Evolutionary conservation across 176 grass and related monocot genomes (phyloP).

Genomic region (Triticum turgidum): DNA sequence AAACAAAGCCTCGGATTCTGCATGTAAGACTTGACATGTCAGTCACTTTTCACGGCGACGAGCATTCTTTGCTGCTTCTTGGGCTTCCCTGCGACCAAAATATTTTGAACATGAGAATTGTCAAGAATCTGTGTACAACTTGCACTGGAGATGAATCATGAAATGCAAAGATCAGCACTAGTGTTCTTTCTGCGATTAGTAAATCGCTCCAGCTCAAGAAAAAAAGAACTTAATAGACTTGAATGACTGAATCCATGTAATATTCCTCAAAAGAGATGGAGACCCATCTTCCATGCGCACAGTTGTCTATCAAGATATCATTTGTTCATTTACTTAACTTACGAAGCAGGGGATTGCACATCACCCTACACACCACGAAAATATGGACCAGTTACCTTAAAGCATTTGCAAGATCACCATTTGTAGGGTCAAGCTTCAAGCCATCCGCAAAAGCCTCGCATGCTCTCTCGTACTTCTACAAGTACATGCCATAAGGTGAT

Average conservation of each 20-base stretch:
- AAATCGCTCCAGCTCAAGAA: not conserved
- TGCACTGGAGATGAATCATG: not conserved
- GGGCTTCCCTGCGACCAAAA: not conserved
- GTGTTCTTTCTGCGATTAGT: not conserved
- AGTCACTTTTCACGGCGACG: not conserved
- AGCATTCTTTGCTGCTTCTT: not conserved
- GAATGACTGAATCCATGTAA: not conserved
- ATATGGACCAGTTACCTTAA: not conserved
- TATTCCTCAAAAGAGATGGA: not conserved
- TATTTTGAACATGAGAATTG: not conserved
- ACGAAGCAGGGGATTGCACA: no score
- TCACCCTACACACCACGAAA: not conserved
- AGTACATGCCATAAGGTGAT: not conserved
- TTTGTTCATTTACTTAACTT: no score
- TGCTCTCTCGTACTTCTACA: not conserved
- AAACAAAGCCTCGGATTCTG: not conserved
- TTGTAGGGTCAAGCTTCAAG: not conserved
- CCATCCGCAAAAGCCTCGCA: not conserved
- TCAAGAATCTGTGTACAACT: not conserved
- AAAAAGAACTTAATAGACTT: not conserved
- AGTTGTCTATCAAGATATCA: no score
- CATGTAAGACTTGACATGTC: not conserved
- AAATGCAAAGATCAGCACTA: not conserved
- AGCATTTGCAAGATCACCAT: not conserved
- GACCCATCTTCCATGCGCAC: not conserved